Base-by-base conservation (phyloP, 495 filamentous ascomycete genomes). In the Podospora tetraspora region DNA sequence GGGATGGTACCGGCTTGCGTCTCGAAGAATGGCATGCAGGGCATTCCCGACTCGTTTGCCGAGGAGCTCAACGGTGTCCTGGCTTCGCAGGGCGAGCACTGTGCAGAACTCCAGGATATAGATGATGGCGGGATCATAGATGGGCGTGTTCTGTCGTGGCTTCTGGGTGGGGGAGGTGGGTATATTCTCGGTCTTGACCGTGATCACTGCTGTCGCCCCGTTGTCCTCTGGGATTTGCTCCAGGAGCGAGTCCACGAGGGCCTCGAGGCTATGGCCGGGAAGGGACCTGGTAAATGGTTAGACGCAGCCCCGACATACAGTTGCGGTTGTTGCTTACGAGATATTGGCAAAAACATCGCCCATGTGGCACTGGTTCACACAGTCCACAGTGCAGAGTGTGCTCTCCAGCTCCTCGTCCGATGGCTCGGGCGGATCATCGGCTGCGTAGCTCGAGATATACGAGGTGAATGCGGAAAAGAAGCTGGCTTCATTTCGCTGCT, bases 361-460 rank as follows among this genome's bases (percentile, higher is more conserved):
- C 68, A 97, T 89, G 66, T 89, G 88, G 78, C 96, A 98, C 32
- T 91, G 88, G 68, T 93, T 93, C 52, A 99, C 88, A 70, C 94
- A 98, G 73, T 98, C 95, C 8, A 97, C 93, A 0, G 96, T 94
- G 76, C 91, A 93, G 19, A 98, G 79, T 0, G 95, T 98, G 75
- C 94, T 97, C 70, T 98, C 96, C 61, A 99, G 83, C 76, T 99
- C 95, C 73, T 98, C 95, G 66, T 97, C 93, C 1, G 95, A 97
- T 1, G 95, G 95, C 79, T 98, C 96, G 7, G 95, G 95, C 11
- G 95, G 95, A 71, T 99, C 95, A 75, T 97, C 96, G 21, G 93
- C 96, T 27, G 96, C 95, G 80, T 98, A 97, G 76, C 93, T 97
- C n/a, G 94, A 96, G 23, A 99, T 91, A 70, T 97, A 98, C 6